Conservation (phyloP, 1,284 basidiomycete genomes). For the Trichosporon sp. region DNA sequence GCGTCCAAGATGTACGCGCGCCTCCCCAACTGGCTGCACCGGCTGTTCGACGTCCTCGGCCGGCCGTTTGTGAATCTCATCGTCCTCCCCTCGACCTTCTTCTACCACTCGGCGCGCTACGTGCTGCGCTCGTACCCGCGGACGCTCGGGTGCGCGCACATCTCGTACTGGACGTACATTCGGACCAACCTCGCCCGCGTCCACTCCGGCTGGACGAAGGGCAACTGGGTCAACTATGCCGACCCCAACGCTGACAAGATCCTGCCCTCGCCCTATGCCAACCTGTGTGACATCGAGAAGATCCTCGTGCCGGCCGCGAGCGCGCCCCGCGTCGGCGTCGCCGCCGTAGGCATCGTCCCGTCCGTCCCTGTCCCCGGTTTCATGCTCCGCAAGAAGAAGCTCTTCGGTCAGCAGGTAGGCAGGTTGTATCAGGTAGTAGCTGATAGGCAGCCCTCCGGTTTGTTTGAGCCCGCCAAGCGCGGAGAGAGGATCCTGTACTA, state of each 20-base stretch:
- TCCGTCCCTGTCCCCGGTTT: neutral
- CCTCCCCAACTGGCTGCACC: conserved; percentile 7
- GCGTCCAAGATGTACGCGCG: neutral
- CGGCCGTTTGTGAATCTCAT: neutral
- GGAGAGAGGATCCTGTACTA: conserved; percentile 15
- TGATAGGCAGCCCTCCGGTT: neutral
- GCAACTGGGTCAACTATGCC: conserved; percentile 5
- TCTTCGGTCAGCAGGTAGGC: neutral
- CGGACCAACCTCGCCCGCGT: conserved; percentile 4
- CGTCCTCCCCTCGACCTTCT: conserved; percentile 3
- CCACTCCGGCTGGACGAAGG: neutral
- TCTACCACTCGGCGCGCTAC: conserved; percentile 9
- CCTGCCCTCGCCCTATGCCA: neutral
- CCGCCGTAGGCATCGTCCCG: neutral
- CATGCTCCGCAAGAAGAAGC: conserved; percentile 7
- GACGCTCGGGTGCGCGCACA: neutral
- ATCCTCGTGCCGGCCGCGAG: neutral
- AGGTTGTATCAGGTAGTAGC: neutral
- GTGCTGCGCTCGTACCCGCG: neutral
- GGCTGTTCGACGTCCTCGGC: conserved; percentile 4
- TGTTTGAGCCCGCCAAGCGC: neutral
- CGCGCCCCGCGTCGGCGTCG: conserved; percentile 7
- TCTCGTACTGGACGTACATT: conserved; percentile 3
- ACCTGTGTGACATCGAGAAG: neutral
- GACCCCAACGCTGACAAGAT: neutral